These are phyloP conservation scores for Tritrichomonas musculus DNA, from an alignment of 208 protist species.

Conservation along the genomic window DNA sequence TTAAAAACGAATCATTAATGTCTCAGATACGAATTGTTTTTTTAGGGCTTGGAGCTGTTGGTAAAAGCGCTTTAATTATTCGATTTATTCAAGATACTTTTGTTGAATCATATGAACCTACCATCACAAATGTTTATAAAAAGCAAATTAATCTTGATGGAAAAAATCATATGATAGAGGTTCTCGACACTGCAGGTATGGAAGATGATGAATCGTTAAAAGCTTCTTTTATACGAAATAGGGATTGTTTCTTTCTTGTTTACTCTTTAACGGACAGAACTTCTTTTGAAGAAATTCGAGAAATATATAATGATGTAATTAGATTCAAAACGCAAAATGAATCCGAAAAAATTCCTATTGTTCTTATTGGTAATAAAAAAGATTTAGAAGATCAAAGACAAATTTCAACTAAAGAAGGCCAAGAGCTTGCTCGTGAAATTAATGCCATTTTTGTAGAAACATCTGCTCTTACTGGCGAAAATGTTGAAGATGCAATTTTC, in stretches of 20 bases:
- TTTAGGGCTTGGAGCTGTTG: not conserved
- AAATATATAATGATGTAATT: not conserved
- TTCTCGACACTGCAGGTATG: slow-evolving; percentile 28
- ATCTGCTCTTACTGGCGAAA: not conserved
- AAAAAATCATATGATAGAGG: not conserved
- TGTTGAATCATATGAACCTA: slow-evolving; percentile 3
- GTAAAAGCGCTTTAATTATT: not conserved
- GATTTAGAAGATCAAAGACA: not conserved
- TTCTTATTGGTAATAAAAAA: not conserved
- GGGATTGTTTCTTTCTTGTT: not conserved
- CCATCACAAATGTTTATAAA: not conserved
- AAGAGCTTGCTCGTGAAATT: not conserved
- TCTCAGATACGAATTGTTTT: not conserved
- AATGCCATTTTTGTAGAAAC: not conserved
- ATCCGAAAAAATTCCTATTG: not conserved
- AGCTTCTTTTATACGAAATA: too few relatives aligned
- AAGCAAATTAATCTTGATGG: not conserved
- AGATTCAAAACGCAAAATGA: not conserved
- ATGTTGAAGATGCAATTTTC: not conserved
- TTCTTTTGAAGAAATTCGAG: not conserved
- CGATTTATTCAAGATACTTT: not conserved
- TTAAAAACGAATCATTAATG: too few relatives aligned
- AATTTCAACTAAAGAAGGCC: not conserved
- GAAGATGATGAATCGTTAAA: not conserved
- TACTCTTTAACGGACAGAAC: not conserved